Evolutionary conservation across 2,329 filamentous ascomycete genomes (phyloP).

Genomic region (Ophiocordyceps sinensis): DNA sequence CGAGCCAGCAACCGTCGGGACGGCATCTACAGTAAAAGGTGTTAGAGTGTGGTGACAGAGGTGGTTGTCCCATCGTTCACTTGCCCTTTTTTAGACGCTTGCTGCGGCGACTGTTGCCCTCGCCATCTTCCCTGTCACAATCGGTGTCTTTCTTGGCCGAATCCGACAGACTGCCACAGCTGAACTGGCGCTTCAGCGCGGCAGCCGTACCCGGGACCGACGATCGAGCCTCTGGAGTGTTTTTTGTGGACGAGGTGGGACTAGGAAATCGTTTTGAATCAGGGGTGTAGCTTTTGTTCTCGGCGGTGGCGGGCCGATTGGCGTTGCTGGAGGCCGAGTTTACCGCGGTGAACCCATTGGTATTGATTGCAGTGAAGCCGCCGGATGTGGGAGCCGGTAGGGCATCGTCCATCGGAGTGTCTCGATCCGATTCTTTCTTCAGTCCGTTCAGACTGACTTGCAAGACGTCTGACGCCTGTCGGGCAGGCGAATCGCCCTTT

Average conservation of each 20-base stretch:
- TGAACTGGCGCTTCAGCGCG: conserved; percentile 64
- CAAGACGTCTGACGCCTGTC: conserved; percentile 37
- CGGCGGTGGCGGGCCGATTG: conserved; percentile 34
- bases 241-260: conserved; percentile 47
- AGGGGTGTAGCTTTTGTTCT: conserved; percentile 44
- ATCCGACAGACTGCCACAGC: conserved; percentile 36
- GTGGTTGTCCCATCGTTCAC: not conserved
- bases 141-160: conserved; percentile 31
- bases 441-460: conserved; percentile 32
- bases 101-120: conserved; percentile 63
- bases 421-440: conserved; percentile 31
- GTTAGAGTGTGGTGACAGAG: conserved; percentile 6
- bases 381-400: conserved; percentile 25
- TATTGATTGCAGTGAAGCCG: conserved; percentile 46
- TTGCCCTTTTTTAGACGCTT: conserved; percentile 71
- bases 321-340: conserved; percentile 57
- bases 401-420: conserved; percentile 33
- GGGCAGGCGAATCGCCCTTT: conserved; percentile 52
- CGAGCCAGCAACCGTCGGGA: conserved; percentile 83
- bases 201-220: conserved; percentile 39
- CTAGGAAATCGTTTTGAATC: conserved; percentile 46
- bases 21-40: conserved; percentile 26
- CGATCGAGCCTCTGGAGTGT: conserved; percentile 50
- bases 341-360: conserved; percentile 57
- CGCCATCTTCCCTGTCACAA: conserved; percentile 41